Evolutionary conservation across 2,329 filamentous ascomycete genomes (phyloP), one percentile per base, ranked within the genome.

Genomic region (Penicillium olsonii): DNA sequence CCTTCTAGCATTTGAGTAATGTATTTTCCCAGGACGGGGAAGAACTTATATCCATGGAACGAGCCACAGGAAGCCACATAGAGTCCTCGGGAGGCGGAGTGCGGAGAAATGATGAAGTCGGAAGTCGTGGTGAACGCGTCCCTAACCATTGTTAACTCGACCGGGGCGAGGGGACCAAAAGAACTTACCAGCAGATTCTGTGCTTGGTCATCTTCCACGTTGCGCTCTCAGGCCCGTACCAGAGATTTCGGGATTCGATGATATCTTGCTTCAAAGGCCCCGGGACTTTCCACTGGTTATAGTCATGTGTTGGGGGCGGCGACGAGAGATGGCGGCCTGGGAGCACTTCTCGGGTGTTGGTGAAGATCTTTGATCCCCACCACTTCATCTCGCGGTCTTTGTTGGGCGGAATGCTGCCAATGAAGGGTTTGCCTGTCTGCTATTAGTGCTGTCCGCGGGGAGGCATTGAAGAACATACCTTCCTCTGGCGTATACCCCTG

Each of bases 141-240:
- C 84, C 84, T 87, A 46, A 5, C 35, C 6, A 29, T 4, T 45
- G 46, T 53, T 45, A 55, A 27, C 39, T 48, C 15, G 22, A n/a
- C 3, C 35, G 37, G 38, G 11, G 12, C 3, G 11, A 19, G 3
- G 2, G 14, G 15, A 11, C 6, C 14, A 19, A 38, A 41, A 19
- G 20, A 27, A 70, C 79, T 66, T 66, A 86, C 84, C 84, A 87
- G 76, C 84, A 87, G 50, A 87, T 82, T 5, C 84, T 77, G 61
- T 85, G 79, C 61, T 84, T 81, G 48, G 79, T 78, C 67, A 84
- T 78, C 54, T 80, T 77, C 82, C 81, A 85, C 37, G 69, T 63
- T 11, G 73, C 75, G 26, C 78, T 78, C 17, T 78, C 78, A 41
- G 77, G 75, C 8, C 83, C 84, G 56, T 84, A 87, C 55, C 84